Evolutionary conservation across 2,329 filamentous ascomycete genomes (phyloP).

Genomic region (Aspergillus oerlinghausenensis): DNA sequence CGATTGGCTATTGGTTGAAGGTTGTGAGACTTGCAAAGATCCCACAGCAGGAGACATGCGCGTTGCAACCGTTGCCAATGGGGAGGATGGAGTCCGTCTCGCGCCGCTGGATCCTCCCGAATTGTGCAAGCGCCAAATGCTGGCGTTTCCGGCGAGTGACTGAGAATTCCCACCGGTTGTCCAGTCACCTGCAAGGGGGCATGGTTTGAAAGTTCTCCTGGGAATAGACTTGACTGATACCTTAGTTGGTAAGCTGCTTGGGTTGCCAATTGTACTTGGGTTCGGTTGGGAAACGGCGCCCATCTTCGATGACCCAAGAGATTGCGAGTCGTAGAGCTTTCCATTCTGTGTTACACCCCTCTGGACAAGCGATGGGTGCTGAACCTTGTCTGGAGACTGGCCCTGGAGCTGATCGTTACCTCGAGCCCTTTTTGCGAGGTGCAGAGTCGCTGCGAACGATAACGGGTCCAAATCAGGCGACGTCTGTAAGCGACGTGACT

Average conservation of each 20-base stretch:
- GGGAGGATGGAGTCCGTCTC: neutral
- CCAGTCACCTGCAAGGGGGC: neutral
- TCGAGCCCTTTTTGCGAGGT: constrained; percentile 13
- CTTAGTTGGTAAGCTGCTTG: neutral
- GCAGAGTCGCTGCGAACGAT: constrained; percentile 22
- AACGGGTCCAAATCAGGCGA: constrained; percentile 21
- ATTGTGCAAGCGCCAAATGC: neutral
- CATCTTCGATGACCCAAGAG: neutral
- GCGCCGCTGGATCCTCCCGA: neutral
- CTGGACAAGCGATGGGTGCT: neutral
- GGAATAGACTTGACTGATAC: neutral
- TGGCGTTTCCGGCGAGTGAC: neutral
- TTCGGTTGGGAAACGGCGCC: neutral
- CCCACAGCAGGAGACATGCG: neutral
- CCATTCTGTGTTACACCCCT: constrained; percentile 2
- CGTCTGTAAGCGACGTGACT: neutral
- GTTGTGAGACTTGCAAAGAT: neutral
- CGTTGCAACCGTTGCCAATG: neutral
- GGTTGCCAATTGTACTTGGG: neutral
- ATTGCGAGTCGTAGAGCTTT: neutral
- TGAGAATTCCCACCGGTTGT: neutral
- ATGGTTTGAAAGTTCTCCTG: neutral
- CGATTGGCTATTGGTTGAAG: neutral
- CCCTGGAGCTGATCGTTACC: neutral
- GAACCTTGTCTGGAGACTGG: neutral